Evolutionary conservation across 2,329 filamentous ascomycete genomes (phyloP), one percentile per base, ranked within the genome.

Genomic region (Phaeosphaeriaceae sp.): DNA sequence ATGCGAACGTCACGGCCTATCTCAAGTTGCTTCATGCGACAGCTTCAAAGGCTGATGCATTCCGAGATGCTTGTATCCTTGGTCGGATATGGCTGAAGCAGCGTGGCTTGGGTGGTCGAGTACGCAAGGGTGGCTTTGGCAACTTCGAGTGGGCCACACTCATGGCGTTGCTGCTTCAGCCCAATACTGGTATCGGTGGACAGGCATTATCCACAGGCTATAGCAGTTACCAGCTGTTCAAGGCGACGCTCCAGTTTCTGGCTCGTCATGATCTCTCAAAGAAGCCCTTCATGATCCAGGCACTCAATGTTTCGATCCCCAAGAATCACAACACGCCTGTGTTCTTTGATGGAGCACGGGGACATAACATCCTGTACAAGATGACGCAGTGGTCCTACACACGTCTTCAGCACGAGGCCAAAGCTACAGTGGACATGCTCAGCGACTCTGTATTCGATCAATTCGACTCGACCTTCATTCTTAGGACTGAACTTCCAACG

Each of bases 161-260:
- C 49, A 86, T 93, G 73, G 91, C 93, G 31, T 82, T 97, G 15
- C 81, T 98, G 1, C 82, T 98, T 44, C 88, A 92, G 75, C 87
- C 86, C n/a, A 91, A 91, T 24, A 90, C 89, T 7, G 85, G 87
- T 7, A 89, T 89, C 58, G 90, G 91, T 1, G 86, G 88, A 62
- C 85, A 90, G 1, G 80, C 91, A 6, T 83, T 98, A 17, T 92
- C 93, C 6, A 83, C 87, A 5, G 91, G 91, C 7, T 90, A 97
- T 69, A 97, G 91, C 80, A 91, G 90, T 77, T 95, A 94, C 22
- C 94, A 98, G 77, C 84, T 98, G 46, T 97, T 99, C 84, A 98
- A 97, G 78, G 93, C 92, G 2, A 88, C 89, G 1, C 81, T 99
- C n/a, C 94, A 97, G 73, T 95, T 94, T 66, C 81, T 99, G 19